phyloP scores from a whole-genome alignment of 148 eudicot genomes.

The Simmondsia chinensis region DNA sequence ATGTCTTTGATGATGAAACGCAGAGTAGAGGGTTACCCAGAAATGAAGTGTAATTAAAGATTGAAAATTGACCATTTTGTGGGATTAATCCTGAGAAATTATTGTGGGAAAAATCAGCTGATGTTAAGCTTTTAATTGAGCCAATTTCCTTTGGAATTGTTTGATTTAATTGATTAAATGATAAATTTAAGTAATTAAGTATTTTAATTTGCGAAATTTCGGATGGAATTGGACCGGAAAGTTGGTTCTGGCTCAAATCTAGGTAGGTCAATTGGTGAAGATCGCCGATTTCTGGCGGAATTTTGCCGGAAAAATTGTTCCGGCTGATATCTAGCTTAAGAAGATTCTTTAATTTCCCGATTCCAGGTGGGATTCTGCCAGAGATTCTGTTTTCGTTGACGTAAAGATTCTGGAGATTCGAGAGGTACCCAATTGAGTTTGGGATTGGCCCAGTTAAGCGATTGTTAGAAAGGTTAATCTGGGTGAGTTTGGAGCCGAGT shows the following conservation, averaged over 20 bases:
- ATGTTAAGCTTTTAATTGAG: constrained; percentile 46
- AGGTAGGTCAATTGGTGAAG: constrained; percentile 24
- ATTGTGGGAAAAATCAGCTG: constrained; percentile 54
- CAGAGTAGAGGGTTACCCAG: constrained; percentile 31
- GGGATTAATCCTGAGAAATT: constrained; percentile 40
- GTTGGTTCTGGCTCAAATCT: constrained; percentile 50
- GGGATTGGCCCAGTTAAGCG: constrained; percentile 35
- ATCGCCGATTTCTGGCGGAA: constrained; percentile 31
- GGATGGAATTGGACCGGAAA: constrained; percentile 37
- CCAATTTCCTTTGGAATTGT: constrained; percentile 47
- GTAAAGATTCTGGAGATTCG: constrained; percentile 27
- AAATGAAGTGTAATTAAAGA: constrained; percentile 41
- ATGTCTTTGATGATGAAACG: constrained; percentile 20
- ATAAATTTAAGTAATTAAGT: constrained; percentile 41
- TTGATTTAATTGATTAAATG: constrained; percentile 43
- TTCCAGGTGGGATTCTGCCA: constrained; percentile 34
- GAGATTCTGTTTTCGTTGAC: constrained; percentile 29
- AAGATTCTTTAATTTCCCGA: constrained; percentile 20
- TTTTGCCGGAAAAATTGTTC: constrained; percentile 33
- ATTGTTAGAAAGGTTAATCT: constrained; percentile 44
- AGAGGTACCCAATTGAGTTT: constrained; percentile 28
- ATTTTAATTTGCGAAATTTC: constrained; percentile 29
- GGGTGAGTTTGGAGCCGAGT: constrained; percentile 16
- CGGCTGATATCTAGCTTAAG: constrained; percentile 41
- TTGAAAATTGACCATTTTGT: constrained; percentile 32